Base-by-base conservation (phyloP, 2,329 filamentous ascomycete genomes). In the Aspergillus unguis region DNA sequence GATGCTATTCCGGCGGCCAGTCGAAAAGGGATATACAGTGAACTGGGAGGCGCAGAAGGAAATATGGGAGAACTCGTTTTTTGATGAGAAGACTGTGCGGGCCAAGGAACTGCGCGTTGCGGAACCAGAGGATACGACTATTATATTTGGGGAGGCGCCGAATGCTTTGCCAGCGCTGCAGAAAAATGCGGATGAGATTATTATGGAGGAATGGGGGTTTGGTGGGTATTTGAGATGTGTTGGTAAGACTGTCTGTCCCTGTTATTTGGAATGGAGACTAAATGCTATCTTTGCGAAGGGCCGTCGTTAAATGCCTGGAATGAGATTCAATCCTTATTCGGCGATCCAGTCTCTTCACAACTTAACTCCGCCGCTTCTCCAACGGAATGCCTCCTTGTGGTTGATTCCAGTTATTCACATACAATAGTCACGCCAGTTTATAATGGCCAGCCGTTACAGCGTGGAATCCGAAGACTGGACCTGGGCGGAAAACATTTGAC, bases 191-290 rank as follows among this genome's bases (percentile, higher is more conserved):
- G 94, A 99, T 66, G 92, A 99, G 75, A 90, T 99, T 66, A 84
- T 97, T 1, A 97, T 99, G 76, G 94, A 99, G 68, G 92, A 97
- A 68, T 99, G 94, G 75, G 90, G 90, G 2, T 99, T 99, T 71
- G 83, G 86, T 8, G 87, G 88, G 60, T 95, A 95, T 73, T 87
- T 87, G 59, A 84, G 94, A 55, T 85, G 83, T 52, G 77, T 88
- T 58, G 88, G 88, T 81, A 67, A 61, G 77, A 83, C 25, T 45
- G 29, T 35, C 46, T 38, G 35, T 27, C 4, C 10, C 35, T 42
- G 41, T 5, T 43, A 37, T 32, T 37, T 17, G 17, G 29, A 27
- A 11, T 29, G 43, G 36, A 36, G 17, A 17, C 17, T 17, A 17
- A 17, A 17, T 17, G 17, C 17, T 17, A 17, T 17, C 17, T 17